Evolutionary conservation across 306 rosid genomes (phyloP).

Genomic region (Vigna angularis): DNA sequence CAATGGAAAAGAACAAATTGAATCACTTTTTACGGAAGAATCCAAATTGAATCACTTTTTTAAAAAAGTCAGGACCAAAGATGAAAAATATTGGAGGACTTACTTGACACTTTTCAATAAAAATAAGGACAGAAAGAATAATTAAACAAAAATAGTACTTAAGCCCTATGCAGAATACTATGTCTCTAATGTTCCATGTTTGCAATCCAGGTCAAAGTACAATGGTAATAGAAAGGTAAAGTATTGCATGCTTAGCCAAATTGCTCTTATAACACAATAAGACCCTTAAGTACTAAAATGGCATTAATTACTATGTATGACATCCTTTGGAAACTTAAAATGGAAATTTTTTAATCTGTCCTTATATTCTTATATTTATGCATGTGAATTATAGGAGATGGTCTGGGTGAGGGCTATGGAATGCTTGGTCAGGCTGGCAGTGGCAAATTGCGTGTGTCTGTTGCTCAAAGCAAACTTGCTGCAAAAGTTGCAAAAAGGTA

Average conservation of each 20-base stretch:
- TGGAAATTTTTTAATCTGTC: not conserved
- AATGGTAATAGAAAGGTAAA: not conserved
- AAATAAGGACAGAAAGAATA: no score
- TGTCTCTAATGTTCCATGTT: not conserved
- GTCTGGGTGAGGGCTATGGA: constrained; percentile 97
- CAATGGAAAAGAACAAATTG: no score
- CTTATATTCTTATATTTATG: constrained; percentile 38
- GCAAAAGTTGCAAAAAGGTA: constrained; percentile 93
- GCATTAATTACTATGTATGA: not conserved
- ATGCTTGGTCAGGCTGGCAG: constrained; percentile 99
- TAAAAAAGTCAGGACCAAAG: no score
- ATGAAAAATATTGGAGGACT: no score
- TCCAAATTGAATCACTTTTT: no score
- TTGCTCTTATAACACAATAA: not conserved
- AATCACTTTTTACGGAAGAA: no score
- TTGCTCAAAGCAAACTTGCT: constrained; percentile 87
- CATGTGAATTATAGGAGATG: constrained; percentile 71
- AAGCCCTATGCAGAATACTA: not conserved
- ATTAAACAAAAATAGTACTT: not conserved
- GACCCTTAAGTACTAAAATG: not conserved
- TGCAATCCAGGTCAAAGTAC: constrained; percentile 11
- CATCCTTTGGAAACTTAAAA: constrained; percentile 22
- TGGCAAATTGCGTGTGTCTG: constrained; percentile 94
- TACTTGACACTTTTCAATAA: no score
- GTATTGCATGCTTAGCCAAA: constrained; percentile 6